phyloP scores from a whole-genome alignment of 257 asterid species.

The Rhazya stricta region DNA sequence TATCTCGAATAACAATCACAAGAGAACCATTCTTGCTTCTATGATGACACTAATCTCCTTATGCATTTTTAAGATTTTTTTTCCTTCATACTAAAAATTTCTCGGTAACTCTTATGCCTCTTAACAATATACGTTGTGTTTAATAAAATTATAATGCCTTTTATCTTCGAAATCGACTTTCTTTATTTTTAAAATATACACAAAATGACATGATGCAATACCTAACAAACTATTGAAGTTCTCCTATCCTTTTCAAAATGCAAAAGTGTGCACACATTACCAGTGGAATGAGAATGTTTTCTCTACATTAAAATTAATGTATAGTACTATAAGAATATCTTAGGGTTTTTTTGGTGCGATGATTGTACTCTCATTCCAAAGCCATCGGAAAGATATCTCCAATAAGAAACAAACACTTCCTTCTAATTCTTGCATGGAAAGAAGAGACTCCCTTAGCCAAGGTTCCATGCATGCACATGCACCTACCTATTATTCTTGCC shows the following conservation, averaged over 20 bases:
- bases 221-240: background rate
- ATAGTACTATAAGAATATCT: background rate
- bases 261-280: background rate
- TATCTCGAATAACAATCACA: too few relatives aligned
- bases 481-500: constrained; percentile 12
- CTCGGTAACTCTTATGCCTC: too few relatives aligned
- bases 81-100: too few relatives aligned
- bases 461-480: constrained; percentile 65
- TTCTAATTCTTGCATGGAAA: constrained; percentile 53
- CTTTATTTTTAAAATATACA: too few relatives aligned
- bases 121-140: too few relatives aligned
- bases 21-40: too few relatives aligned
- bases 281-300: background rate
- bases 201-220: background rate
- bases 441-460: constrained; percentile 31
- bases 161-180: too few relatives aligned
- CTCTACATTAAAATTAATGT: background rate
- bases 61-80: too few relatives aligned
- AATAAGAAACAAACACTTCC: constrained; percentile 47
- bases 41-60: too few relatives aligned
- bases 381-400: constrained; percentile 34
- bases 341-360: constrained; percentile 13
- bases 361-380: constrained; percentile 48
- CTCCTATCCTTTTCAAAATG: background rate
- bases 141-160: too few relatives aligned